Base-by-base conservation (phyloP, 768 basidiomycete species). In the Leccinum fibrillosum region DNA sequence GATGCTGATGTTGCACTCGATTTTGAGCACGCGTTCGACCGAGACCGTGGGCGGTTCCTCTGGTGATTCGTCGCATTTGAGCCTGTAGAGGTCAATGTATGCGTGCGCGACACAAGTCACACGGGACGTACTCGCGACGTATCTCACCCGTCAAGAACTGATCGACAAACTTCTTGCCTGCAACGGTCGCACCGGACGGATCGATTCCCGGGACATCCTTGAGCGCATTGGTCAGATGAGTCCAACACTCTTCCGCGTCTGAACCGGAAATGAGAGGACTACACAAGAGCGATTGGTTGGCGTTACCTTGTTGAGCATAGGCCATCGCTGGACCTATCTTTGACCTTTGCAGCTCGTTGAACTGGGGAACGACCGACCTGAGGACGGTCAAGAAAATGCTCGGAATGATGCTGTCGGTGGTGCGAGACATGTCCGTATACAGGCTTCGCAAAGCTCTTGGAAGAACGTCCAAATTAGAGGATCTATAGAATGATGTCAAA, bases 241-340 rank as follows among this genome's bases (percentile, higher is more conserved):
- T 80, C 78, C 89, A 94, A 64, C 93, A 95, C 72, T 97, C 94
- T 68, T 96, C 94, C 19, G 94, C 94, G 66, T 97, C 92, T 81
- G 52, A n/a, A n/a, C n/a, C 10, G 39, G n/a, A 19, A 42, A 19
- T 42, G 39, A 72, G 42, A 66, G 42, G 19, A 45, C 28, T 4
- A 17, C n/a, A 8, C 4, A 13, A 3, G 34, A 19, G 25, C 2
- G 9, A 49, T 26, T 8, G 8, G 7, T 1, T 49, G 42, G 11
- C 51, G 62, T 34, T 37, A 80, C 77, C 82, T 82, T 98, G 96
- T 70, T 98, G 97, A 2, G 94, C 87, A 66, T 86, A 93, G 17
- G 80, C 80, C 10, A 75, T 65, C 57, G 72, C 60, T 74, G 64
- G 73, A 48, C 65, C 76, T 50, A 67, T 74, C 72, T 62, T 75